A percentile compares a stretch with the other conserved stretches of the same genome.
Conservation (phyloP, 495 filamentous ascomycete genomes). For the Xylaria telfairii region DNA sequence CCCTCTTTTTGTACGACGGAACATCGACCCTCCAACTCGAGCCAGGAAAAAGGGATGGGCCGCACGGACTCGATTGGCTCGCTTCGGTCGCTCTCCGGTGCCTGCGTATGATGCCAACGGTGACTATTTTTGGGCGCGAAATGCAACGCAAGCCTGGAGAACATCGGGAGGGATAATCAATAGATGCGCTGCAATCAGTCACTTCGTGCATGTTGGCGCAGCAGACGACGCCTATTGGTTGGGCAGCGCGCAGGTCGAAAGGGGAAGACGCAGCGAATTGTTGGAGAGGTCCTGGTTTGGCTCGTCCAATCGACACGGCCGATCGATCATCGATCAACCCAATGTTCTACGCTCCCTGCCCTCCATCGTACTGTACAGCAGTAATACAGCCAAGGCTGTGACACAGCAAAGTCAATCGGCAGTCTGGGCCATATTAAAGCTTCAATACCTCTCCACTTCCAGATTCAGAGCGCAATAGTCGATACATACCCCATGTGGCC, state of each 20-base stretch:
- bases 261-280: slow-evolving; percentile 5
- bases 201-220: background rate
- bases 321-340: background rate
- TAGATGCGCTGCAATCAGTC: background rate
- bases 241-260: background rate
- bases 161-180: background rate
- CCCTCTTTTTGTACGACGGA: slow-evolving; percentile 19
- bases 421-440: slow-evolving; percentile 4
- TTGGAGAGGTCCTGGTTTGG: background rate
- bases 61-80: background rate
- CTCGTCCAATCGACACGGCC: background rate
- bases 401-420: background rate
- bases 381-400: background rate
- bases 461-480: background rate
- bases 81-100: background rate
- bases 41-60: background rate
- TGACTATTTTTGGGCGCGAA: background rate
- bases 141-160: background rate
- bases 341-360: background rate
- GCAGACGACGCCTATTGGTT: background rate
- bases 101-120: background rate
- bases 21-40: background rate
- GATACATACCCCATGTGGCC: background rate
- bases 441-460: background rate
- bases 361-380: background rate